phyloP scores from a whole-genome alignment of 352 stramenopile genomes.

The Ophiocytium majus region DNA sequence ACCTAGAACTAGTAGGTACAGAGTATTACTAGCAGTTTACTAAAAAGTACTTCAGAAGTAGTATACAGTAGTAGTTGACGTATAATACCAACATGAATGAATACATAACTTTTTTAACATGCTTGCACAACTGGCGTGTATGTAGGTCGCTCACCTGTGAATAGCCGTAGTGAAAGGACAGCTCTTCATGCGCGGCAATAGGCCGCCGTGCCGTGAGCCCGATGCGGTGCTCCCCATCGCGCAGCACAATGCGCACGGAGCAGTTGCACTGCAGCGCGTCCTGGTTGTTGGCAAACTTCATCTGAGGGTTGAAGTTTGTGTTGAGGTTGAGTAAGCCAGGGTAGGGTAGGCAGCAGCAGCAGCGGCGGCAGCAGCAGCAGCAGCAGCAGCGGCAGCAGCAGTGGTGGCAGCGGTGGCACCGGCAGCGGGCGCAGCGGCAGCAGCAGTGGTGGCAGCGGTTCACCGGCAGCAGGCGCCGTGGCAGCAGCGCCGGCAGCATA shows the following conservation, averaged over 20 bases:
- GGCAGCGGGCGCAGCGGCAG: neutral
- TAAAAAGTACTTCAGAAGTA: too few species aligned
- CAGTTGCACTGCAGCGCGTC: neutral
- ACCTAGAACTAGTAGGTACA: too few species aligned
- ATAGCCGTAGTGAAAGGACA: neutral
- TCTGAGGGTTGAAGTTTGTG: neutral
- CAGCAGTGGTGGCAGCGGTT: too few species aligned
- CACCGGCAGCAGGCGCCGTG: too few species aligned
- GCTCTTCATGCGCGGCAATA: neutral
- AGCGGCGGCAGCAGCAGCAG: neutral
- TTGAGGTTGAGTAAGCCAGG: neutral
- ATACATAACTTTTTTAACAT: too few species aligned
- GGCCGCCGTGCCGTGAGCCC: neutral
- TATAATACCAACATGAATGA: too few species aligned
- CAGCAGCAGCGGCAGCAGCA: neutral
- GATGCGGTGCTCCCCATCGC: neutral
- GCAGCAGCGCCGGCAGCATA: too few species aligned
- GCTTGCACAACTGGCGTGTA: too few species aligned
- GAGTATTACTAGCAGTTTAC: too few species aligned
- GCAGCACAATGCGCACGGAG: neutral
- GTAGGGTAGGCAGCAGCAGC: neutral
- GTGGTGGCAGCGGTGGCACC: neutral
- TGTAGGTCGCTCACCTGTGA: too few species aligned
- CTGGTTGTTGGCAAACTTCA: neutral
- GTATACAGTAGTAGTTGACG: too few species aligned